Base-by-base conservation (phyloP, 1,139 yeast species). In the Sugiyamaella xylanicola region DNA sequence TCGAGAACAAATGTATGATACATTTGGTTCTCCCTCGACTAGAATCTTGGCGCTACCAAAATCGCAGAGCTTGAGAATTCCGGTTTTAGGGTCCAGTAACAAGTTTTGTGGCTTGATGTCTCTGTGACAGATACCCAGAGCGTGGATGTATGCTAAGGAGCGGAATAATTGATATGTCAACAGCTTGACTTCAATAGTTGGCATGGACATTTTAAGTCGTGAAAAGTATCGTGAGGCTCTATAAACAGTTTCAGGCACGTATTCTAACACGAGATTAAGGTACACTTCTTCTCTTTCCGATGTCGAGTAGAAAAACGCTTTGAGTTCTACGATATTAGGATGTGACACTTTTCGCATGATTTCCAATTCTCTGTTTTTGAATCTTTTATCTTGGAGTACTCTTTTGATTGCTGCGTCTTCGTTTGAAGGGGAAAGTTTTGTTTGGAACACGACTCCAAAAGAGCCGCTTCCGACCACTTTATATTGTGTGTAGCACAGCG, bases 11-110 rank as follows among this genome's bases (percentile, higher is more conserved):
- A 93, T 93, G 73, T 93, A 93, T 11, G 96, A 87, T 32, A 93
- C 99, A 70, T 92, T 92, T 45, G 97, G 97, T 72, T 93, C 99
- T 15, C 81, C 79, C 5, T 96, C 95, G 51, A 87, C 88, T 59
- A 93, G 79, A 56, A 88, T 86, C 72, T 93, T 93, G 29, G 99
- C 99, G n/a, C 95, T 85, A n/a, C 99, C 99, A 72, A 93, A 93
- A 74, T 93, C 99, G 74, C 99, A 93, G 51, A 93, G 81, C 73
- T 93, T 93, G 63, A 95, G 80, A 56, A 87, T 82, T 13, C 96
- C 95, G 8, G 86, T 80, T 48, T 82, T 80, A 22, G 97, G 96
- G 71, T 93, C 93, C 61, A 93, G 87, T 66, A 93, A 78, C 59
- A 93, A 78, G 73, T 93, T 93, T 69, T 95, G 98, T 2, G 99